Base-by-base conservation (phyloP, 2,329 filamentous ascomycete genomes). In the Ophiocordyceps polyrhachis-furcata region DNA sequence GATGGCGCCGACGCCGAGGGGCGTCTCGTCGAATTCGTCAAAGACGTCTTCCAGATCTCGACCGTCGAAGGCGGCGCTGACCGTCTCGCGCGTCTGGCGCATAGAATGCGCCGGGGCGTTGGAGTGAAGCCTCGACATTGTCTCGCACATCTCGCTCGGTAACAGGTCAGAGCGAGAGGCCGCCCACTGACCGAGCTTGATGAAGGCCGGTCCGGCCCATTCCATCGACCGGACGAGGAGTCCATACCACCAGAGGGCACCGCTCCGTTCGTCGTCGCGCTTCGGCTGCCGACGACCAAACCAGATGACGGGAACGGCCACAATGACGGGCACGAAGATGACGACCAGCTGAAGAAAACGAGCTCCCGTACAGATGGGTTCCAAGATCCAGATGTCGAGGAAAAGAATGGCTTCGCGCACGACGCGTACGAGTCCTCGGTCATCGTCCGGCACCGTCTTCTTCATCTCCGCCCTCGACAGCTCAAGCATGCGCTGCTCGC, bases 181-280 rank as follows among this genome's bases (percentile, higher is more conserved):
- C 17, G 91, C 91, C 91, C 91, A 98, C 78, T 98, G 91, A 15
- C 91, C 91, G 45, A 98, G 76, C 79, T 98, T 98, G 65, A 98
- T 98, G 57, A 98, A 98, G 0, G 91, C 87, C 41, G 91, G 88
- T 0, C 91, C 91, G 17, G 89, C 86, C 57, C 79, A 73, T 63
- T 98, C 89, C 91, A 98, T 96, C 25, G 82, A 73, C 47, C 70
- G 73, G 11, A 96, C 87, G 37, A 98, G 63, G 55, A 94, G 91
- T 4, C 69, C 69, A 64, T 95, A 98, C 91, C 91, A 98, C 86
- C 84, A 94, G 3, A 96, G 56, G 0, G 88, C 88, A 1, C 91
- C 89, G 6, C 66, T 71, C 49, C 85, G 73, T 64, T 94, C 85
- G 50, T 84, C 76, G 52, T 86, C 80, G 46, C 71, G 73, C 31